Conservation (phyloP, 169 alveolate genomes). For the Eimeria acervulina region DNA sequence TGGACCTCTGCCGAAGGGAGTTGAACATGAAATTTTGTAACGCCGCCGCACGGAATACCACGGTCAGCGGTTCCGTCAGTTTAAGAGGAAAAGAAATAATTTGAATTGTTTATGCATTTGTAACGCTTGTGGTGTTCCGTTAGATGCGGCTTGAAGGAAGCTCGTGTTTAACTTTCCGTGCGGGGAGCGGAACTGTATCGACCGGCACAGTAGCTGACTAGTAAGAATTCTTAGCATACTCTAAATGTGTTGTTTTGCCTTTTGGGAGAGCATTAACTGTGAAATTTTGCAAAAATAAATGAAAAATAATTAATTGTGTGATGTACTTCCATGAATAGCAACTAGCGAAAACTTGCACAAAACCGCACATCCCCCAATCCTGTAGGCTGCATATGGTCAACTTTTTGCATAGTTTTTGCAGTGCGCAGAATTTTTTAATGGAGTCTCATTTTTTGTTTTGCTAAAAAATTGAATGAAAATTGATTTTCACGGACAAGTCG, state of each 20-base stretch:
- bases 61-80: not conserved
- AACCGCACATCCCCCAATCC: conserved; percentile 11
- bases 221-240: not conserved
- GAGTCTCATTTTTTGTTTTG: not conserved
- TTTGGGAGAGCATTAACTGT: not conserved
- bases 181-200: conserved; percentile 47
- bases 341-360: not conserved
- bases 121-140: not conserved
- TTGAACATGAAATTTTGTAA: not conserved
- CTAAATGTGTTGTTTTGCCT: not conserved
- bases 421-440: not conserved
- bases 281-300: not conserved
- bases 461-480: not conserved
- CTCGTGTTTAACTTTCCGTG: not conserved
- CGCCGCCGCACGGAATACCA: not conserved
- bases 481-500: not conserved
- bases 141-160: not conserved
- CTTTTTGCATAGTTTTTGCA: no score
- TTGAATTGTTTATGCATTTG: not conserved
- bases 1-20: not conserved
- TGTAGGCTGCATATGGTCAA: not conserved
- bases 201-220: not conserved
- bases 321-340: not conserved
- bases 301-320: not conserved
- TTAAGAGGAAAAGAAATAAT: not conserved